Percentiles rank a stretch among this genome's conserved stretches.
Conservation (phyloP, 208 protist genomes). For the Leishmania aethiopica region DNA sequence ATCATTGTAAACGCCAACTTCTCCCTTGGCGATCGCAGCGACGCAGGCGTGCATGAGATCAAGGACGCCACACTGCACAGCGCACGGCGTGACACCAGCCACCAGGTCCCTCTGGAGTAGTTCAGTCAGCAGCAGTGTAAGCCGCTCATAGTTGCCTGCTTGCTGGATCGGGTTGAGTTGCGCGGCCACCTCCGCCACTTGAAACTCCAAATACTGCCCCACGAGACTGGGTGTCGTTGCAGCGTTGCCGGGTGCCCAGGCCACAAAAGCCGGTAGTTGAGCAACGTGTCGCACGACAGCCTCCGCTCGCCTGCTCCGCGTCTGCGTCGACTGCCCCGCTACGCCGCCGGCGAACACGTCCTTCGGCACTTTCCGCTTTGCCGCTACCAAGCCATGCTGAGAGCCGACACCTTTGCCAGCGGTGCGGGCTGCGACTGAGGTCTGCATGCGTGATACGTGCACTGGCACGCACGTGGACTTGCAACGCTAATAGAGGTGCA, state of each 20-base stretch:
- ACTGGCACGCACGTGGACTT: not conserved
- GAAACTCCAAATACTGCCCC: conserved; percentile 22
- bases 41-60: conserved; percentile 14
- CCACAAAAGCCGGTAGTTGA: conserved; percentile 23
- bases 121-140: conserved; percentile 54
- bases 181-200: conserved; percentile 19
- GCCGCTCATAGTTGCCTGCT: conserved; percentile 33
- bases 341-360: not conserved
- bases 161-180: conserved; percentile 26
- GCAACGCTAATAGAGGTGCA: not conserved
- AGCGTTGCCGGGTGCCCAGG: conserved; percentile 5
- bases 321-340: not conserved
- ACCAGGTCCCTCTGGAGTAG: conserved; percentile 55
- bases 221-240: conserved; percentile 8
- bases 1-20: not conserved
- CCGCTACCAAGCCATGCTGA: not conserved
- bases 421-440: not conserved
- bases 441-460: not conserved
- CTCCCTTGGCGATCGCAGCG: conserved; percentile 17
- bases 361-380: conserved; percentile 1
- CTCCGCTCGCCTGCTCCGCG: conserved; percentile 11
- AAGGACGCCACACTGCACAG: conserved; percentile 62
- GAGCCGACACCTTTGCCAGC: not conserved
- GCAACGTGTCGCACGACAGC: conserved; percentile 25
- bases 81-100: conserved; percentile 62